phyloP scores from a whole-genome alignment of 305 asterid species.

The Stenogyne calaminthoides region DNA sequence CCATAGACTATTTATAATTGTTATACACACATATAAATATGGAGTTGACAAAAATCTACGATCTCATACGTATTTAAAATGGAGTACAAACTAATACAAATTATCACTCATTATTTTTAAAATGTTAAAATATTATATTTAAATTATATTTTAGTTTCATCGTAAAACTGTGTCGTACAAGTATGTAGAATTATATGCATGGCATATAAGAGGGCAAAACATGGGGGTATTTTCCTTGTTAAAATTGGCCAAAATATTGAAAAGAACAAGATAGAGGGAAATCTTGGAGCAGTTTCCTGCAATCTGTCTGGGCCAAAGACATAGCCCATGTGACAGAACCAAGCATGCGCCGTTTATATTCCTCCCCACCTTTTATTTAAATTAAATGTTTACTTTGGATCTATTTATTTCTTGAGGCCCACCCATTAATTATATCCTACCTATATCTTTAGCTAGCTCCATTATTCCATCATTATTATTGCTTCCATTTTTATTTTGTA shows the following conservation, averaged over 20 bases:
- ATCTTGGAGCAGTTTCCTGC: conserved; percentile 23
- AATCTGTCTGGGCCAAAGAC: conserved; percentile 37
- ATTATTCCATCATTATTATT: not conserved
- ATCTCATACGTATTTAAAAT: too few species aligned
- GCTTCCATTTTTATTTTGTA: not conserved
- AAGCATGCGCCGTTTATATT: conserved; percentile 46
- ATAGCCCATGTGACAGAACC: conserved; percentile 46
- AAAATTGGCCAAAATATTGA: conserved; percentile 32
- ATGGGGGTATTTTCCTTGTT: conserved; percentile 7
- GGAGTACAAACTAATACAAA: too few species aligned
- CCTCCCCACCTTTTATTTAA: not conserved
- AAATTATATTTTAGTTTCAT: too few species aligned
- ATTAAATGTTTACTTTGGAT: conserved; percentile 22
- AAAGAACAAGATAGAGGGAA: conserved; percentile 27
- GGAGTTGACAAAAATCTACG: too few species aligned
- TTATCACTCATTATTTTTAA: too few species aligned
- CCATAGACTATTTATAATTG: too few species aligned
- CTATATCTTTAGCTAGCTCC: conserved; percentile 6
- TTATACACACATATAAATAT: too few species aligned
- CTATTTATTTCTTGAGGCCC: not conserved
- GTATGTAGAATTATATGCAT: not conserved
- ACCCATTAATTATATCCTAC: not conserved
- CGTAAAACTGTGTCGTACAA: too few species aligned
- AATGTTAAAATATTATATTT: too few species aligned
- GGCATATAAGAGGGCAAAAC: not conserved